Base-by-base conservation (phyloP, 2,329 filamentous ascomycete species). In the Boeremia exigua region DNA sequence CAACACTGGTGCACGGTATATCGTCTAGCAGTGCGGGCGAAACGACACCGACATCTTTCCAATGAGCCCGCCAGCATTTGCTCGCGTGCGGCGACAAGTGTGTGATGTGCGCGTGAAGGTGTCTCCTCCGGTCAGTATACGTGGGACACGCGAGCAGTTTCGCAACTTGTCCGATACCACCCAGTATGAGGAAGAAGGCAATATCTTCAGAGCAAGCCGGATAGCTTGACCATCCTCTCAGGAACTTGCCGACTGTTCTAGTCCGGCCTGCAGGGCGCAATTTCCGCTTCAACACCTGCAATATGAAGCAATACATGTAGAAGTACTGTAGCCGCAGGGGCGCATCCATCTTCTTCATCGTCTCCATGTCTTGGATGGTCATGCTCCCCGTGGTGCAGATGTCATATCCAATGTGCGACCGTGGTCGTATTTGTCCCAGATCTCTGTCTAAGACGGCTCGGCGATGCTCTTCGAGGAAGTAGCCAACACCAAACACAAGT, bases 251-350 rank as follows among this genome's bases (percentile, higher is more conserved):
- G 3, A 74, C 63, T 1, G 67, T 67, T 15, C 69, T 67, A 11
- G 67, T 62, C 38, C 66, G 67, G 37, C 63, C 66, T 2, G 68
- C 65, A 36, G 72, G 69, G 6, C 69, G 69, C 52, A 74, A 55
- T 56, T 71, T 73, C 19, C 67, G 62, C 46, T 62, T 62, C 43
- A 75, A 52, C 7, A 73, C 70, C 58, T 73, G 71, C 39, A 75
- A 53, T 17, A 75, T 67, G 57, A 75, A 74, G 64, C 66, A 71
- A 58, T 74, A 75, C 69, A 72, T 74, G 62, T 71, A 73, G 52
- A 69, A 74, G 59, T 69, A 75, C 51, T 73, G 71, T 48, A 75
- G 44, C n/a, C 72, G 67, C 53, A 74, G 48, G 12, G 66, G 67
- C 33, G 63, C 63, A 15, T 75, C 72, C 40, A 74, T 62, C 28